Percentiles rank a stretch among this genome's conserved stretches.
These are phyloP conservation scores for Kitagawia praeruptora DNA, from an alignment of 129 eudicot genomes.

Conservation along the genomic window DNA sequence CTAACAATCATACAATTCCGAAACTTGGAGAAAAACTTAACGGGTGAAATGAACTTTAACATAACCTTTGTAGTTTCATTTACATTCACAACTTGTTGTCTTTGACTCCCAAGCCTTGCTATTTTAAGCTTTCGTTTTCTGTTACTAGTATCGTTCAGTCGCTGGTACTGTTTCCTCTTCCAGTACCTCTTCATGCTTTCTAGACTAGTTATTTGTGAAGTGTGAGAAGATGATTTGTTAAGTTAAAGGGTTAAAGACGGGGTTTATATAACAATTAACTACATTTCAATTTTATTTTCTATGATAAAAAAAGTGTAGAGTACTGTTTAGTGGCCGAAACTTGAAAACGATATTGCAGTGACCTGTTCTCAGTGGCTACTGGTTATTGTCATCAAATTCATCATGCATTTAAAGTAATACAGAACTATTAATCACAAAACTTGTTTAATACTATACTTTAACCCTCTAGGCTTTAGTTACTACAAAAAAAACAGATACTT, in stretches of 20 bases:
- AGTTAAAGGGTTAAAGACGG: background rate
- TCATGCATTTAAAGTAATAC: background rate
- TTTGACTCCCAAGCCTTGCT: slow-evolving; percentile 14
- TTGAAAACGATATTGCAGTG: background rate
- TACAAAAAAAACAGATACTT: background rate
- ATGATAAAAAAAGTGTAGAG: too few relatives aligned
- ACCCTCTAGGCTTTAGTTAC: background rate
- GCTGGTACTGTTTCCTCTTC: slow-evolving; percentile 21
- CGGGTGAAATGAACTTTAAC: background rate
- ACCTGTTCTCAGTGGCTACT: background rate
- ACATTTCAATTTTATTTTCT: background rate
- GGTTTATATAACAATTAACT: background rate
- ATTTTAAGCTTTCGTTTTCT: slow-evolving; percentile 11
- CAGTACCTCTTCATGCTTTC: slow-evolving; percentile 19
- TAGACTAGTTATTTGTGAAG: background rate
- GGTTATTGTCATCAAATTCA: background rate
- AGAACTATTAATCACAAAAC: background rate
- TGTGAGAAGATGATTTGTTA: background rate
- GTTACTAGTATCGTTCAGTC: slow-evolving; percentile 7
- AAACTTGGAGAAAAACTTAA: background rate
- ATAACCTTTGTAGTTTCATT: background rate
- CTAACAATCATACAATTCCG: background rate
- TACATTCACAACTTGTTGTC: background rate
- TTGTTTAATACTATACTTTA: background rate
- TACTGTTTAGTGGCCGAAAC: too few relatives aligned